phyloP scores from a whole-genome alignment of 495 filamentous ascomycete genomes.

The Talaromyces liani region DNA sequence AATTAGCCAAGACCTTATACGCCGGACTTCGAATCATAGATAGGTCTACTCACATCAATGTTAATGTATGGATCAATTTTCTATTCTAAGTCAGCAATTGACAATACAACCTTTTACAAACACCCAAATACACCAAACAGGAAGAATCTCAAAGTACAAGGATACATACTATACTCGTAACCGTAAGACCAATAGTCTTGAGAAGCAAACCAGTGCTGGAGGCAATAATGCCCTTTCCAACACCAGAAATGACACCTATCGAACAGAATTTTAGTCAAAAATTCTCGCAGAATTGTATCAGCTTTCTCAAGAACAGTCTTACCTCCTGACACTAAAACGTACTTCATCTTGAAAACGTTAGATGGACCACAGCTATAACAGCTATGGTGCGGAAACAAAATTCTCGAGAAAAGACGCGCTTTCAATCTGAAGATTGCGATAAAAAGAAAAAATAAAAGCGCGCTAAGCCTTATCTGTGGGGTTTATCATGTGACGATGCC shows the following conservation, averaged over 20 bases:
- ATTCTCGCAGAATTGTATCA: too few species aligned
- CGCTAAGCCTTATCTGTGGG: slow-evolving; percentile 5
- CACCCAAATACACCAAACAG: slow-evolving; percentile 25
- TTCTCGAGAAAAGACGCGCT: not conserved
- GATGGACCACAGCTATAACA: slow-evolving; percentile 5
- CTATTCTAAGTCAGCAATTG: slow-evolving; percentile 15
- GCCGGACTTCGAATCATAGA: not conserved
- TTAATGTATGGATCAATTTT: slow-evolving; percentile 83
- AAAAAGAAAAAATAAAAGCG: not conserved
- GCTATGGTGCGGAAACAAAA: not conserved
- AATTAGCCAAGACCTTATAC: slow-evolving; percentile 16
- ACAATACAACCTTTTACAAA: not conserved
- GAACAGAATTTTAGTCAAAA: not conserved
- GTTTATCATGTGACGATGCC: slow-evolving; percentile 1
- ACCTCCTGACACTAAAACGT: slow-evolving; percentile 78
- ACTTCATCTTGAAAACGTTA: slow-evolving; percentile 57
- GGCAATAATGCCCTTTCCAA: slow-evolving; percentile 81
- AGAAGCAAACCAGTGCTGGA: slow-evolving; percentile 65
- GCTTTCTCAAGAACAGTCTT: slow-evolving; percentile 16
- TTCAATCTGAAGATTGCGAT: not conserved
- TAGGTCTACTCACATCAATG: slow-evolving; percentile 57
- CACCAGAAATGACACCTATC: slow-evolving; percentile 67
- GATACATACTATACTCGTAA: slow-evolving; percentile 28
- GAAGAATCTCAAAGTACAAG: slow-evolving; percentile 29
- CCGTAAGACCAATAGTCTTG: slow-evolving; percentile 74